phyloP scores from a whole-genome alignment of 805 yeast species.

The Candida verbasci region DNA sequence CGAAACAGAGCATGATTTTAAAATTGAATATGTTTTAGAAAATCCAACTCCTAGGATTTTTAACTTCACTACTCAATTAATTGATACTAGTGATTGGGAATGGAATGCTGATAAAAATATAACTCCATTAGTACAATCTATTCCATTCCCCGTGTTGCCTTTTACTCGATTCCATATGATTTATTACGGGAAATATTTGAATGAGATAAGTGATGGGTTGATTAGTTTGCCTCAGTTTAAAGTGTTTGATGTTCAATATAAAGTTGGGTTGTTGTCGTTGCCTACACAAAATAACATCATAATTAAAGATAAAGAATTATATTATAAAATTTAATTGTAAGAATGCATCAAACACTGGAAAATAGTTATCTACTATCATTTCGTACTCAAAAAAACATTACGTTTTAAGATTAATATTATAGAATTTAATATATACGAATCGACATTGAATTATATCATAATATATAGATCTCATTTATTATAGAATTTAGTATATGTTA shows the following conservation, averaged over 20 bases:
- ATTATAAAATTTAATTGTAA: not conserved
- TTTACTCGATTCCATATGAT: constrained; percentile 45
- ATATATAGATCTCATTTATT: too few relatives aligned
- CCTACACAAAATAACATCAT: constrained; percentile 18
- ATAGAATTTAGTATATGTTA: too few relatives aligned
- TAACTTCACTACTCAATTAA: constrained; percentile 52
- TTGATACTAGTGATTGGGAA: constrained; percentile 22
- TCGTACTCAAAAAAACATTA: too few relatives aligned
- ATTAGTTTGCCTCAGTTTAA: constrained; percentile 54
- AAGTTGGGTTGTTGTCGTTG: constrained; percentile 51
- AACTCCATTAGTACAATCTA: constrained; percentile 23
- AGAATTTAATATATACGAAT: too few relatives aligned
- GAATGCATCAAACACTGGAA: too few relatives aligned
- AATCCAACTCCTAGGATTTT: constrained; percentile 72
- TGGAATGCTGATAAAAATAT: constrained; percentile 21
- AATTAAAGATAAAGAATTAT: constrained; percentile 12
- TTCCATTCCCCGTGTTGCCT: constrained; percentile 55
- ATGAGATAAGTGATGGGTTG: not conserved
- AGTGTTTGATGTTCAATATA: constrained; percentile 66
- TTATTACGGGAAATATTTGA: constrained; percentile 18
- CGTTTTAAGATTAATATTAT: too few relatives aligned
- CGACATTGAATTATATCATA: too few relatives aligned
- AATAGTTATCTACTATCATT: too few relatives aligned
- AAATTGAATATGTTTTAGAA: constrained; percentile 52
- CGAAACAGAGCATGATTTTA: constrained; percentile 7